Conservation (phyloP, 2,329 filamentous ascomycete species). For the Camillea tinctor region DNA sequence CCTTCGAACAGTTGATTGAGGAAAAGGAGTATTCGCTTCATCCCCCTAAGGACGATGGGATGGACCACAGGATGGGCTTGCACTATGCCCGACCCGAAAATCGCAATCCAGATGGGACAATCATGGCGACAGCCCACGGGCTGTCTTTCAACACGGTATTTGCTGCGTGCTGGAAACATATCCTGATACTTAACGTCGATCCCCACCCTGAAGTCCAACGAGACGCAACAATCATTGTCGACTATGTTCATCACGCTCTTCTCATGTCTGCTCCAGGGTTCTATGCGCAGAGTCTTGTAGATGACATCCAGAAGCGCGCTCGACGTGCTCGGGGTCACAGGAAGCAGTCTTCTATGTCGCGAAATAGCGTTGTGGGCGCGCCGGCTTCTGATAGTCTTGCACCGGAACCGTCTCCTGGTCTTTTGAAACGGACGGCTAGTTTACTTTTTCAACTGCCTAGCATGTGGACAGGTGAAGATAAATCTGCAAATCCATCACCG, state of each 20-base stretch:
- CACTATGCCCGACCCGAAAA: constrained; percentile 59
- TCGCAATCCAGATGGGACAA: constrained; percentile 55
- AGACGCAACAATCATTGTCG: constrained; percentile 80
- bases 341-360: constrained; percentile 42
- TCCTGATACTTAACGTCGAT: constrained; percentile 86
- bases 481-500: constrained; percentile 34
- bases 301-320: constrained; percentile 63
- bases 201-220: constrained; percentile 90
- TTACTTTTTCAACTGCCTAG: constrained; percentile 55
- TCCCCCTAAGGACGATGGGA: constrained; percentile 54
- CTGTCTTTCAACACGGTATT: constrained; percentile 87
- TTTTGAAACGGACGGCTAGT: constrained; percentile 64
- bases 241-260: constrained; percentile 77
- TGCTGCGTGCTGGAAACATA: constrained; percentile 90
- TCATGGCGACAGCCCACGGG: constrained; percentile 56
- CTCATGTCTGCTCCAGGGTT: constrained; percentile 73
- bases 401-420: constrained; percentile 54
- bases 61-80: constrained; percentile 60
- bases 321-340: constrained; percentile 45
- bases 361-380: constrained; percentile 42
- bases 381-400: constrained; percentile 34
- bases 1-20: constrained; percentile 85
- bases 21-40: constrained; percentile 69
- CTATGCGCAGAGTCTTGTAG: constrained; percentile 69
- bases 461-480: constrained; percentile 52